These are phyloP conservation scores for Neocucurbitaria cava DNA, from an alignment of 2,329 filamentous ascomycete genomes.

Conservation along the genomic window DNA sequence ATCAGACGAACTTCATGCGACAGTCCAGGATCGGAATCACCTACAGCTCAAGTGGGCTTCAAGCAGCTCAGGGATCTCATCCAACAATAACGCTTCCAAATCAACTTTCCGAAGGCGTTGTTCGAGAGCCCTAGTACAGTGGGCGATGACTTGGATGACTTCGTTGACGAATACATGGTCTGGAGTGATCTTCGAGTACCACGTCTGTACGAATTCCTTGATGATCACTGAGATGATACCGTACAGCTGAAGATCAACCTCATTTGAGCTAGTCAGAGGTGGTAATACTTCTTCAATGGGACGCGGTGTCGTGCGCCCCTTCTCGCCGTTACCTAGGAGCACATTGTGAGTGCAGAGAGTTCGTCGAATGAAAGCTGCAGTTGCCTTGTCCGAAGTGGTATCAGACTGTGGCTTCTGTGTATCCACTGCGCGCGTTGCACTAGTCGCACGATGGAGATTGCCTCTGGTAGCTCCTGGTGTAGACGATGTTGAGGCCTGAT, in stretches of 20 bases:
- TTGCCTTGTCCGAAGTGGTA: conserved; percentile 77
- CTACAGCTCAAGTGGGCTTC: conserved; percentile 81
- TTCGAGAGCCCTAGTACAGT: conserved; percentile 87
- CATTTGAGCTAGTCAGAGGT: conserved; percentile 91
- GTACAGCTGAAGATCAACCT: conserved; percentile 91
- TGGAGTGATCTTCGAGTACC: conserved; percentile 92
- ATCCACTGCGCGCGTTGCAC: conserved; percentile 25
- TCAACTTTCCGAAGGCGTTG: conserved; percentile 84
- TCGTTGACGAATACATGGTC: conserved; percentile 89
- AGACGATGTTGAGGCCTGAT: conserved; percentile 21
- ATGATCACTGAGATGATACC: conserved; percentile 89
- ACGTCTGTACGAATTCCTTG: conserved; percentile 87
- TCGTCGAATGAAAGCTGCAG: conserved; percentile 79
- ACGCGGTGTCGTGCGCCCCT: conserved; percentile 63
- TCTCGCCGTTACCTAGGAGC: conserved; percentile 58
- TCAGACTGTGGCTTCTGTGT: conserved; percentile 33
- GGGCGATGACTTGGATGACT: conserved; percentile 87
- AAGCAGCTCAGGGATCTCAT: conserved; percentile 85
- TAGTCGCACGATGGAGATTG: conserved; percentile 19
- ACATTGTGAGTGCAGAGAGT: conserved; percentile 76
- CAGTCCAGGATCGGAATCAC: conserved; percentile 35
- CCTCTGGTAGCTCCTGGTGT: conserved; percentile 13
- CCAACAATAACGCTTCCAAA: conserved; percentile 79
- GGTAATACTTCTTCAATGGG: conserved; percentile 84
- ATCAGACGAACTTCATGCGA: conserved; percentile 34